These are phyloP conservation scores for Saccharomycopsis hybrid DNA, from an alignment of 1,139 yeast genomes.

Conservation along the genomic window DNA sequence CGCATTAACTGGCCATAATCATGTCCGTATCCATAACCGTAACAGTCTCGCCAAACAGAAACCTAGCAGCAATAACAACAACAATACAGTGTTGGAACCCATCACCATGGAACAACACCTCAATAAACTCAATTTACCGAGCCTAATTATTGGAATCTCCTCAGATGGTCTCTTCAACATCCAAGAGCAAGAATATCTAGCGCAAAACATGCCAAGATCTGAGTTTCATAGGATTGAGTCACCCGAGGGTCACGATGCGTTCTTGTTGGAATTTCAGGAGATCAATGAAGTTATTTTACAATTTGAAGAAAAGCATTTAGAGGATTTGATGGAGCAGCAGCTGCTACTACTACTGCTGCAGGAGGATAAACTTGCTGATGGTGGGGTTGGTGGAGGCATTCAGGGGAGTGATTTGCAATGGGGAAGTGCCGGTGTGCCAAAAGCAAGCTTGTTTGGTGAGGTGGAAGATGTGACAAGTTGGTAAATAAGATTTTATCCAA, in stretches of 20 bases:
- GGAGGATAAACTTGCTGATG: no score
- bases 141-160: slow-evolving; percentile 78
- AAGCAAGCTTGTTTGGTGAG: slow-evolving; percentile 80
- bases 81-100: slow-evolving; percentile 1
- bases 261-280: slow-evolving; percentile 77
- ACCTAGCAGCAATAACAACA: slow-evolving; percentile 22
- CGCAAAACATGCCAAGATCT: slow-evolving; percentile 67
- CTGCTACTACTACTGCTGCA: no score
- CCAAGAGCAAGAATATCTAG: slow-evolving; percentile 82
- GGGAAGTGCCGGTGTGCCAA: slow-evolving; percentile 32
- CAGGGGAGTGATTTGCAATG: slow-evolving; percentile 45
- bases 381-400: slow-evolving; percentile 23
- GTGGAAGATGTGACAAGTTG: slow-evolving; percentile 91
- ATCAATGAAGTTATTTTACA: slow-evolving; percentile 66
- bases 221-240: slow-evolving; percentile 66
- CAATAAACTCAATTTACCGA: slow-evolving; percentile 57
- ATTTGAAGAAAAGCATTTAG: slow-evolving; percentile 53
- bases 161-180: slow-evolving; percentile 92
- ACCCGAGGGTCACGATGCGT: slow-evolving; percentile 99
- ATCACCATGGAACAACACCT: slow-evolving; percentile 43
- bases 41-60: no score
- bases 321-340: slow-evolving; percentile 44
- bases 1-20: background rate
- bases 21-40: no score
- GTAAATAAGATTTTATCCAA: slow-evolving; percentile 34